phyloP scores from a whole-genome alignment of 345 rosid species.

The Streptanthus diversifolius region DNA sequence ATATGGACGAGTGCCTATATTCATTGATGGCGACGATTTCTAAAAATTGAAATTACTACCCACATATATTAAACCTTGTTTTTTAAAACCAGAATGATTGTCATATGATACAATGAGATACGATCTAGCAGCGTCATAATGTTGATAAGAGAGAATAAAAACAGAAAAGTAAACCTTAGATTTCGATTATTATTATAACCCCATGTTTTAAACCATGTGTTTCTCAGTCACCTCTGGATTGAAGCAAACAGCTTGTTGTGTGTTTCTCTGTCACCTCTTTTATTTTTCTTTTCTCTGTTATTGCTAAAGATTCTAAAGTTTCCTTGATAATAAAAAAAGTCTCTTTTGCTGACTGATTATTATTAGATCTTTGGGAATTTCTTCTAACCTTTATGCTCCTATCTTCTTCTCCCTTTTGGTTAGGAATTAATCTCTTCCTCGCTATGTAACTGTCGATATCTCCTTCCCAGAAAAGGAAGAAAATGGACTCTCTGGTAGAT shows the following conservation, averaged over 20 bases:
- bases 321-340: background rate
- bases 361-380: conserved; percentile 20
- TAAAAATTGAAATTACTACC: background rate
- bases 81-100: background rate
- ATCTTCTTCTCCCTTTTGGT: conserved; percentile 21
- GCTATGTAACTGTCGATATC: conserved; percentile 63
- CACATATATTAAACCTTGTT: background rate
- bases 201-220: background rate
- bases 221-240: background rate
- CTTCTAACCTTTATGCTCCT: conserved; percentile 31
- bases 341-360: background rate
- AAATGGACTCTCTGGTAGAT: conserved; percentile 93
- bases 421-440: conserved; percentile 29
- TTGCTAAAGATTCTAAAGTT: conserved; percentile 17
- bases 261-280: background rate
- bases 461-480: conserved; percentile 54
- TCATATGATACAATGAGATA: conserved; percentile 1
- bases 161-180: background rate
- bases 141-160: background rate
- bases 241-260: conserved; percentile 13
- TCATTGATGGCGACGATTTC: background rate
- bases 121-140: background rate
- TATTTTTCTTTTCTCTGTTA: background rate
- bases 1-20: background rate
- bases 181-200: background rate